phyloP scores from a whole-genome alignment of 176 grass and related monocot species.

The Triticum dicoccoides region DNA sequence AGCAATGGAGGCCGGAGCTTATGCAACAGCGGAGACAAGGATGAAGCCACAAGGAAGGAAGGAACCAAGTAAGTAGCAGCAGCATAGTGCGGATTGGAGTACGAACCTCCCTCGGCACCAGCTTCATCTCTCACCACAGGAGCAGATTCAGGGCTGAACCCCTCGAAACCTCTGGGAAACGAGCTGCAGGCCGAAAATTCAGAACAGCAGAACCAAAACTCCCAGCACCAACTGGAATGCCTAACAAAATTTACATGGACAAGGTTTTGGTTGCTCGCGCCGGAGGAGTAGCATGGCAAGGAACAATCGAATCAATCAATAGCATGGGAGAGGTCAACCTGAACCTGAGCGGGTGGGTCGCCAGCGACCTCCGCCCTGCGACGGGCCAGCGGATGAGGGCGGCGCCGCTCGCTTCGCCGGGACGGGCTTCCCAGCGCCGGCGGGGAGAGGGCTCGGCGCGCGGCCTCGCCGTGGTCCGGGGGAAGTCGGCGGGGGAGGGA shows the following conservation, averaged over 20 bases:
- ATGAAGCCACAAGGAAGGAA: too few species aligned
- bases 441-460: background rate
- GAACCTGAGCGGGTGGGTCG: background rate
- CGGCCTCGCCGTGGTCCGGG: background rate
- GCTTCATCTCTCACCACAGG: constrained; percentile 48
- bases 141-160: background rate
- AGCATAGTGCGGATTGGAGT: too few species aligned
- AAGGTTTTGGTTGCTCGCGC: background rate
- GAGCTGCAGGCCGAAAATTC: background rate
- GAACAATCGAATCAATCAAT: background rate
- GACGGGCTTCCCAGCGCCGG: background rate
- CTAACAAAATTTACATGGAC: background rate
- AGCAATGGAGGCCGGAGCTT: too few species aligned
- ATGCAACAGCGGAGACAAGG: too few species aligned
- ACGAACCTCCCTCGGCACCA: constrained; percentile 60
- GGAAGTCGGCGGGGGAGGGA: background rate
- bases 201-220: background rate
- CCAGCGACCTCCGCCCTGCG: background rate
- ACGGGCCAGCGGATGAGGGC: background rate
- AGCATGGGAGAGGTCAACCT: background rate
- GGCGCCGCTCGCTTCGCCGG: background rate
- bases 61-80: too few species aligned
- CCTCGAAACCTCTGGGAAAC: background rate
- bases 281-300: background rate
- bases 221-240: background rate